Evolutionary conservation across 345 rosid species (phyloP).

Genomic region (Eucalyptus cloeziana): DNA sequence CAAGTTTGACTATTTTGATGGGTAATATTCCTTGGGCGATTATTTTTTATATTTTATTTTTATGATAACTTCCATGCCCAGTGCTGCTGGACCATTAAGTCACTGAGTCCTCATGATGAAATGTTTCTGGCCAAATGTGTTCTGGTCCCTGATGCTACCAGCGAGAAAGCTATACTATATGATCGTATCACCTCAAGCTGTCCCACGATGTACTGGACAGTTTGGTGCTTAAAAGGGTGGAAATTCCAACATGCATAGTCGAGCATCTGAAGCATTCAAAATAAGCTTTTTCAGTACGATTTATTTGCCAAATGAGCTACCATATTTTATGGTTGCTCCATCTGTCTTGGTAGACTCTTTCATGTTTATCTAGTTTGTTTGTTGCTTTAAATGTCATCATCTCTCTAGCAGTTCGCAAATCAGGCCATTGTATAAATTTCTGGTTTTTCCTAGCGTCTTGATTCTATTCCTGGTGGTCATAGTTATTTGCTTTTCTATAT

Average conservation of each 20-base stretch:
- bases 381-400: background rate
- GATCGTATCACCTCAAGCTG: background rate
- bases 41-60: background rate
- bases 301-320: background rate
- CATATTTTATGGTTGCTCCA: background rate
- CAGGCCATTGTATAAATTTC: background rate
- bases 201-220: background rate
- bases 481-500: background rate
- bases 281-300: background rate
- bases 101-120: background rate
- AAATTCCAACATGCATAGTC: background rate
- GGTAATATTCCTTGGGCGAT: background rate
- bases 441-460: background rate
- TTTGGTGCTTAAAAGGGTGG: background rate
- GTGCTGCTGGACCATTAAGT: background rate
- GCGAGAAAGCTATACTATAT: background rate
- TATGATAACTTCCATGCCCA: background rate
- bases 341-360: background rate
- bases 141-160: background rate
- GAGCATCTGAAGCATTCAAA: background rate
- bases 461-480: background rate
- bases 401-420: background rate
- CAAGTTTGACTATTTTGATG: background rate
- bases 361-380: background rate
- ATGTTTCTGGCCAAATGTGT: background rate